phyloP scores from a whole-genome alignment of 768 basidiomycete genomes.

The Russula lepida region DNA sequence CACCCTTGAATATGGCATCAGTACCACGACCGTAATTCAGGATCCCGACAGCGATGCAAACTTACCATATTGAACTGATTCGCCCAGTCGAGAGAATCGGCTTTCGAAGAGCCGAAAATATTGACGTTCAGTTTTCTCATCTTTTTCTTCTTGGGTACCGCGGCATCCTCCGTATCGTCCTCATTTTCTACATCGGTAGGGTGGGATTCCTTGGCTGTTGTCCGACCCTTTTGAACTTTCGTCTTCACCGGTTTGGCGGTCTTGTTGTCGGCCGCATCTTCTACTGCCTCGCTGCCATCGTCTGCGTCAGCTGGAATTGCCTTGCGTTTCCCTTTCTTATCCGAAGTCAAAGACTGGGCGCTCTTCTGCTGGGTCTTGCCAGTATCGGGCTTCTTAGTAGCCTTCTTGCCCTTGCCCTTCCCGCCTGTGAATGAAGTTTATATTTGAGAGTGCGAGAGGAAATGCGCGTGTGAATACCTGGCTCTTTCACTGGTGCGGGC shows the following conservation, averaged over 20 bases:
- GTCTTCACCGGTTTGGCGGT: neutral
- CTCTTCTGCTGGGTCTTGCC: conserved; percentile 8
- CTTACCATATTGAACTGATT: conserved; percentile 15
- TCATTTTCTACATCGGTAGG: neutral
- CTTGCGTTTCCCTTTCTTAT: conserved; percentile 35
- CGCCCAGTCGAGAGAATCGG: conserved; percentile 17
- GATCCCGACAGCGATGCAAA: neutral
- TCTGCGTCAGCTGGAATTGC: conserved; percentile 22
- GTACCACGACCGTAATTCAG: neutral
- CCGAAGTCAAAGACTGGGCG: neutral
- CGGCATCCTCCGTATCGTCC: conserved; percentile 1
- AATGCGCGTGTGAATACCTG: neutral
- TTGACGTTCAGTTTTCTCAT: conserved; percentile 18
- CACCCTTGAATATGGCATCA: conserved; percentile 14
- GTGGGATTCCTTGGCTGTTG: neutral
- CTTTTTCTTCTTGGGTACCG: conserved; percentile 18
- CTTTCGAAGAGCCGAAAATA: conserved; percentile 9
- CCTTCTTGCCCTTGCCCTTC: conserved; percentile 9
- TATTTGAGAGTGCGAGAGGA: neutral
- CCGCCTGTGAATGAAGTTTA: neutral
- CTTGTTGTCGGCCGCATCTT: neutral
- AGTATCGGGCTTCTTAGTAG: conserved; percentile 16
- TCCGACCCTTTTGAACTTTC: neutral
- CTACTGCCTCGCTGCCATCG: conserved; percentile 20
- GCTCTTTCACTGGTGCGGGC: neutral